phyloP scores from a whole-genome alignment of 306 rosid species.

The Boehmeria nivea region DNA sequence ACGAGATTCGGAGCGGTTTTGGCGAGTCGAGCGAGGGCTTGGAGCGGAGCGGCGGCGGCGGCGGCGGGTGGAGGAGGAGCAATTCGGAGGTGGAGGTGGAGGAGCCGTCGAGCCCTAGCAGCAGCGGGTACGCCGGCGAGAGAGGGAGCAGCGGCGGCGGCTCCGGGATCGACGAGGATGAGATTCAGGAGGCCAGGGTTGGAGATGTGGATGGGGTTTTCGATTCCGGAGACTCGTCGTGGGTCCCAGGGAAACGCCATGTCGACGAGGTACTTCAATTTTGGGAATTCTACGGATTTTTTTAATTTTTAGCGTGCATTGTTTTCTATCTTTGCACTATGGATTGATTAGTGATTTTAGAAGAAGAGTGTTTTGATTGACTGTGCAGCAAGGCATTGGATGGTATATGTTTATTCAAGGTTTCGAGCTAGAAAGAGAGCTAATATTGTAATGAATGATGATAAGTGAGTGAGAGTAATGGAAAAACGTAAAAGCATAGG shows the following conservation, averaged over 20 bases:
- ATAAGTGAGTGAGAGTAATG: neutral
- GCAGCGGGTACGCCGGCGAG: conserved; percentile 88
- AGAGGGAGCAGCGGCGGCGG: conserved; percentile 54
- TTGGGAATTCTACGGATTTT: conserved; percentile 1
- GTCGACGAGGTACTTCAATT: conserved; percentile 54
- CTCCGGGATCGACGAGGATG: conserved; percentile 36
- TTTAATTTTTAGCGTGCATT: neutral
- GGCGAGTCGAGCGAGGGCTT: conserved; percentile 16
- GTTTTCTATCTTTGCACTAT: neutral
- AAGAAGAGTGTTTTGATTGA: neutral
- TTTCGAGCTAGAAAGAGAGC: neutral
- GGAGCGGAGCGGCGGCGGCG: conserved; percentile 16
- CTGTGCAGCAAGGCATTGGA: too few relatives aligned
- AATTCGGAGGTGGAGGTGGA: conserved; percentile 57
- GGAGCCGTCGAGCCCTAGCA: conserved; percentile 59
- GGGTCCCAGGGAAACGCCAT: conserved; percentile 58
- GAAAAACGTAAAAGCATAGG: neutral
- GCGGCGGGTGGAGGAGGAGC: conserved; percentile 41
- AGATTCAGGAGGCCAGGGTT: conserved; percentile 43
- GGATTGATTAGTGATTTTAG: neutral
- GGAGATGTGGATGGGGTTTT: conserved; percentile 31
- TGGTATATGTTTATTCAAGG: neutral
- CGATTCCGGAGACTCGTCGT: conserved; percentile 36
- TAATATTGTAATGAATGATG: neutral
- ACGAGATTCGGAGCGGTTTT: conserved; percentile 20